Evolutionary conservation across 495 filamentous ascomycete genomes (phyloP).

Genomic region (Daldinia concentrica): DNA sequence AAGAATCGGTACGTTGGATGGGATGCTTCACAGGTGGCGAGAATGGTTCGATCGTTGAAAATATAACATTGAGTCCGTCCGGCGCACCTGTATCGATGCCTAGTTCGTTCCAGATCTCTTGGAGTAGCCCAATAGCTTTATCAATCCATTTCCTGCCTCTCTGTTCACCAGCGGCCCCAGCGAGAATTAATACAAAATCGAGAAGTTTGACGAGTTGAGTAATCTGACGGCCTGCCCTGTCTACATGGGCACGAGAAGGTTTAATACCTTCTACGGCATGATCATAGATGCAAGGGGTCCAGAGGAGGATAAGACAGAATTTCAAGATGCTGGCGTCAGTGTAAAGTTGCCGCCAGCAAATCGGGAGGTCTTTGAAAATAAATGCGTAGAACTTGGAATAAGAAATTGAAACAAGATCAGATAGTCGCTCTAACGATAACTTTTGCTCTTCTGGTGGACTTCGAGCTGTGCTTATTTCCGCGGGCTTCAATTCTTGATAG

Average conservation of each 20-base stretch:
- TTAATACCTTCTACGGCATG: constrained; percentile 31
- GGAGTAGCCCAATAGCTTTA: constrained; percentile 58
- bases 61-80: constrained; percentile 46
- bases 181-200: constrained; percentile 84
- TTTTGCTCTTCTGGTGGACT: constrained; percentile 10
- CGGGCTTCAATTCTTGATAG: constrained; percentile 16
- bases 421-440: constrained; percentile 47
- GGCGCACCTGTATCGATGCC: not conserved
- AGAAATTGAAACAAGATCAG: constrained; percentile 55
- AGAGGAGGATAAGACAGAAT: constrained; percentile 55
- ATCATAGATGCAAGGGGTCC: constrained; percentile 42
- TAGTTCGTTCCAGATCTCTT: constrained; percentile 41
- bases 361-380: constrained; percentile 76
- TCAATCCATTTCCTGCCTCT: constrained; percentile 70
- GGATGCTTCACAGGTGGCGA: constrained; percentile 52
- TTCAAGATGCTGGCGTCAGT: constrained; percentile 79
- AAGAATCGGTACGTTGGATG: constrained; percentile 47
- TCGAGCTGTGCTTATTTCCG: not conserved
- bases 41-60: constrained; percentile 52
- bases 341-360: constrained; percentile 79
- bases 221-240: constrained; percentile 47
- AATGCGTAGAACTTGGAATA: constrained; percentile 75
- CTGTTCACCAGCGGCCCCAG: constrained; percentile 68
- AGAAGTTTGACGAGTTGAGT: constrained; percentile 68
- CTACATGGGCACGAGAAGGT: constrained; percentile 4